Evolutionary conservation across 208 protist genomes (phyloP).

Genomic region (Trypanosoma lewisi): DNA sequence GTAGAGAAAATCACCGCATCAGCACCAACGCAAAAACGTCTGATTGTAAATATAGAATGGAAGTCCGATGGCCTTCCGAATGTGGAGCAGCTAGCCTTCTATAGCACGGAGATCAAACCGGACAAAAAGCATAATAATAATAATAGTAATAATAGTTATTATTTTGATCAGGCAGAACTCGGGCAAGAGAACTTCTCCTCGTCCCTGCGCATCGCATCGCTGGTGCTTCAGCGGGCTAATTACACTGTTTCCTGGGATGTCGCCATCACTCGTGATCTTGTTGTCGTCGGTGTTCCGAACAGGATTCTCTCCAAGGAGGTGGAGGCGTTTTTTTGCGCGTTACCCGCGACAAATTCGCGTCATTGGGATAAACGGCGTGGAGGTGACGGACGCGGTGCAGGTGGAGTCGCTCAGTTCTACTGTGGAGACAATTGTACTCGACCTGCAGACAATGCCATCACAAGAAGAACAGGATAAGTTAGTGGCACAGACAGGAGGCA

Average conservation of each 20-base stretch:
- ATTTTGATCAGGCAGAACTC: too few species aligned
- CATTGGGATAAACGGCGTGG: conserved; percentile 22
- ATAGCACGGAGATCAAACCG: too few species aligned
- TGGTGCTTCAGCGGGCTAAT: conserved; percentile 16
- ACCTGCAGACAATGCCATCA: conserved; percentile 9
- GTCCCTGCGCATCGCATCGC: conserved; percentile 3
- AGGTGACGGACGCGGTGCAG: conserved; percentile 12
- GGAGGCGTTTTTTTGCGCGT: conserved; percentile 6
- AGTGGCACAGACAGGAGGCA: background rate
- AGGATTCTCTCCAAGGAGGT: conserved; percentile 12
- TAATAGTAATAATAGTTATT: too few species aligned
- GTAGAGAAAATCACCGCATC: background rate
- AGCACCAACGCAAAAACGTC: conserved; percentile 1
- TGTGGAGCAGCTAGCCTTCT: conserved; percentile 25
- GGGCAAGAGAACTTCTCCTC: background rate
- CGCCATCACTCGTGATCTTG: conserved; percentile 6
- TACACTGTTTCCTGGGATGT: conserved; percentile 21
- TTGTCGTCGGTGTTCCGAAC: conserved; percentile 9
- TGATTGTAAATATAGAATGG: conserved; percentile 4
- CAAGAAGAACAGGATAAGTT: background rate
- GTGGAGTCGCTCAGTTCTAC: conserved; percentile 15
- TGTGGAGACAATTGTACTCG: conserved; percentile 22
- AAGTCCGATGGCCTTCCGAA: background rate
- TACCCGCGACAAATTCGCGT: conserved; percentile 14
- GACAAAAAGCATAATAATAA: too few species aligned